Evolutionary conservation across 768 basidiomycete genomes (phyloP), one percentile per base, ranked within the genome.

Genomic region (Leccinum sublutescens): DNA sequence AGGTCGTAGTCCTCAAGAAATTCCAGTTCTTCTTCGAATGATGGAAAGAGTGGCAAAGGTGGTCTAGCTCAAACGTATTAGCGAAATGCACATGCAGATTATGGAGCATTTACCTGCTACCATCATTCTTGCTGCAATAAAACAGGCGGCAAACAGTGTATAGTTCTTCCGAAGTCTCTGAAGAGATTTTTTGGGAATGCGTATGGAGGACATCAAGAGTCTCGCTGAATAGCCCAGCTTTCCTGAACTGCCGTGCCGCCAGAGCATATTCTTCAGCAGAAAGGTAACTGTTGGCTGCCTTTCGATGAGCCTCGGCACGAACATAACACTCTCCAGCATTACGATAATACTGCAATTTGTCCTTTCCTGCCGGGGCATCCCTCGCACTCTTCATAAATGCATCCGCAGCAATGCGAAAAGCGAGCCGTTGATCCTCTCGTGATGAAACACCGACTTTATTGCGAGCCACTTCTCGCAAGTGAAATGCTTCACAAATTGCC

Each of bases 1-100:
- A 89, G 70, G 36, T 80, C 80, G 48, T 78, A 77, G 4, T 82
- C 78, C 55, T 85, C 80, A n/a, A 85, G 74, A 58, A 84, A 89
- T 38, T 80, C 78, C n/a, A 86, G 61, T 19, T 77, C 76, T 21
- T 85, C 82, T 21, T 88, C 81, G 1, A 77, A 70, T 1, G 78
- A 74, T 0, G 74, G 60, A 58, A 89, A 89, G 3, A 89, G 66
- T 9, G 56, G 72, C 55, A 23, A 78, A 79, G 68, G 80, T 73
- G 73, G 68, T 21, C 88, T 88, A 43, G 62, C 14, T 49, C 43
- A 36, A 45, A 27, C 12, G 14, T 14, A 6, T 69, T 11, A 60
- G 51, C 27, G 21, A 21, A 15, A n/a, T 12, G 14, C 1, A 50
- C 60, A 57, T 33, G 7, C 1, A 48, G 8, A 43, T 25, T 19